Conservation (phyloP, 306 rosid species). For the Fagus crenata region DNA sequence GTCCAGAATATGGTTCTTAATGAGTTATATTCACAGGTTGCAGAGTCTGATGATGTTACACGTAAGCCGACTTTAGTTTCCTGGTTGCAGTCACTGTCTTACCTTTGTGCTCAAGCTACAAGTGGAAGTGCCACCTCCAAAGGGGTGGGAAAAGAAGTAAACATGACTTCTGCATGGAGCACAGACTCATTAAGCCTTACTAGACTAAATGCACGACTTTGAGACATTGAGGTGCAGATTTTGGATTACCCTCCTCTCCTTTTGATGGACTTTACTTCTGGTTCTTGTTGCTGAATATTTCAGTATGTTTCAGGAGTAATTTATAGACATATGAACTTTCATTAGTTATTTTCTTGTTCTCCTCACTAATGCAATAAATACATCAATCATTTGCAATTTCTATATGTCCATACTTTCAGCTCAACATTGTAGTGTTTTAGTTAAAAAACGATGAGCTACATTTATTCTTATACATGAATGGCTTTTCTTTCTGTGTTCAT, state of each 20-base stretch:
- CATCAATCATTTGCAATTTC: neutral
- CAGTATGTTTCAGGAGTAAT: neutral
- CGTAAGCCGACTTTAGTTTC: constrained; percentile 84
- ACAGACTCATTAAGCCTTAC: constrained; percentile 37
- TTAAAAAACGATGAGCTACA: neutral
- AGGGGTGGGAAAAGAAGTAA: constrained; percentile 33
- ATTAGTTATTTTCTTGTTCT: neutral
- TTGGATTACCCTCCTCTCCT: neutral
- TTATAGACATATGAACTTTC: neutral
- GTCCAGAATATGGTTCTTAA: constrained; percentile 69
- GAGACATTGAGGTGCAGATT: constrained; percentile 33
- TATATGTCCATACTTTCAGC: neutral
- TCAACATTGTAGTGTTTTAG: neutral
- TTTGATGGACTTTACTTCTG: neutral
- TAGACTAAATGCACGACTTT: constrained; percentile 56
- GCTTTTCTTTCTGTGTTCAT: neutral
- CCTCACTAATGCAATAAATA: neutral
- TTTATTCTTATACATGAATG: neutral
- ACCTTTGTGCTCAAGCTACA: constrained; percentile 57
- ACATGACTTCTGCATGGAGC: constrained; percentile 19
- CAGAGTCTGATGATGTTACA: constrained; percentile 85
- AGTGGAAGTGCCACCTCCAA: constrained; percentile 35
- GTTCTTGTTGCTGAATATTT: neutral
- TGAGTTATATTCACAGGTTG: constrained; percentile 81
- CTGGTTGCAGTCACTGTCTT: constrained; percentile 92